Evolutionary conservation across 2,329 filamentous ascomycete genomes (phyloP).

Genomic region (Colletotrichum filicis): DNA sequence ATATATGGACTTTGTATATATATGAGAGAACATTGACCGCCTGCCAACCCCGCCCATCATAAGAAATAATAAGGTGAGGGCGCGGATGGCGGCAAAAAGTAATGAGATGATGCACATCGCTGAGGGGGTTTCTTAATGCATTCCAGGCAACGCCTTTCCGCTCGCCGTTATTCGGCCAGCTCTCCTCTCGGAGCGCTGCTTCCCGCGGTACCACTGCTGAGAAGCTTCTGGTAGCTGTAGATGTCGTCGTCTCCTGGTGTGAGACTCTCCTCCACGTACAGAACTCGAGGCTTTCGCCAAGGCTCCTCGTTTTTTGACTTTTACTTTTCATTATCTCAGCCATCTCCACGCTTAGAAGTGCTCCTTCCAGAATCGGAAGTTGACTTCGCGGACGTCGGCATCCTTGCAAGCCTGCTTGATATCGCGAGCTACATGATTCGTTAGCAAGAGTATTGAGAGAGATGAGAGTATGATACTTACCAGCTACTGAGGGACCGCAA

Average conservation of each 20-base stretch:
- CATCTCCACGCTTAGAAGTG: slow-evolving; percentile 68
- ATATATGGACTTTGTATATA: slow-evolving; percentile 28
- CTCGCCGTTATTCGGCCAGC: slow-evolving; percentile 1
- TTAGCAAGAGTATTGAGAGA: slow-evolving; percentile 44
- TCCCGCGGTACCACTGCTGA: background rate
- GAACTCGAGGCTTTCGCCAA: slow-evolving; percentile 1
- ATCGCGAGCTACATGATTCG: slow-evolving; percentile 73
- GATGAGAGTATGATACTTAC: slow-evolving; percentile 51
- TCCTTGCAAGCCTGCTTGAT: slow-evolving; percentile 85
- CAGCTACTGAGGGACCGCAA: slow-evolving; percentile 84
- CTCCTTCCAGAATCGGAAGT: slow-evolving; percentile 99
- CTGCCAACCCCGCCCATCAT: background rate
- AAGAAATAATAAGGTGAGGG: slow-evolving; percentile 10
- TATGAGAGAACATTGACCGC: slow-evolving; percentile 29
- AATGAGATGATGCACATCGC: slow-evolving; percentile 30
- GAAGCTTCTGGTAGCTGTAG: slow-evolving; percentile 12
- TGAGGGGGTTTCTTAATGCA: slow-evolving; percentile 23
- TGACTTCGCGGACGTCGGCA: slow-evolving; percentile 80
- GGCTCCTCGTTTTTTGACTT: slow-evolving; percentile 9
- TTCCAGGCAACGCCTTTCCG: slow-evolving; percentile 34
- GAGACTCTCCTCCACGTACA: slow-evolving; percentile 7
- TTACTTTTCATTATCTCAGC: background rate
- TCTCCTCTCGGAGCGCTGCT: slow-evolving; percentile 4
- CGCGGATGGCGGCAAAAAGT: slow-evolving; percentile 24
- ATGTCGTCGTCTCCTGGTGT: slow-evolving; percentile 15